These are phyloP conservation scores for Thelonectria blattea DNA, from an alignment of 2,329 filamentous ascomycete species.

Conservation along the genomic window DNA sequence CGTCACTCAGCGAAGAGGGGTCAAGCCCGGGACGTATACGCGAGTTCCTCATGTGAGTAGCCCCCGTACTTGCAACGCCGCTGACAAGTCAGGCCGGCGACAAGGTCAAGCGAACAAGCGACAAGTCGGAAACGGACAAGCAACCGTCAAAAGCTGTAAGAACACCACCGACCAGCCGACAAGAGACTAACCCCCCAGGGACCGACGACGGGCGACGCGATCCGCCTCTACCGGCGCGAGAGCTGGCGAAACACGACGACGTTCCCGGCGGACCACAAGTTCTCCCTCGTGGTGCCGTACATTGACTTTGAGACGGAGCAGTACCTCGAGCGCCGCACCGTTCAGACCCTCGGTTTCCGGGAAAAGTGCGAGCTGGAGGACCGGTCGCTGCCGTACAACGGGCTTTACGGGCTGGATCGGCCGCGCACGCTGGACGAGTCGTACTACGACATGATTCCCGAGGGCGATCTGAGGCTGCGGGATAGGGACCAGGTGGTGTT, in stretches of 20 bases:
- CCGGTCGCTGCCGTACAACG: neutral
- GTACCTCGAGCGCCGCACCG: neutral
- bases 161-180: neutral
- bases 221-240: neutral
- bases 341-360: neutral
- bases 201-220: neutral
- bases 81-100: neutral
- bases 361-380: neutral
- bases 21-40: neutral
- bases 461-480: neutral
- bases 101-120: neutral
- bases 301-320: neutral
- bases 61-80: neutral
- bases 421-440: neutral
- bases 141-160: neutral
- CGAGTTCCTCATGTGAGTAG: neutral
- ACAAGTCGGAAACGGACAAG: neutral
- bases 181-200: neutral
- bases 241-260: neutral
- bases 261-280: neutral
- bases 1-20: neutral
- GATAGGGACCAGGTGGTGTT: neutral
- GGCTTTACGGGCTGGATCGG: neutral
- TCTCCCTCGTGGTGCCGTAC: neutral
- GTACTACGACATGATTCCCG: neutral